Conservation (phyloP, 2,329 filamentous ascomycete genomes). For the Beauveria australis region DNA sequence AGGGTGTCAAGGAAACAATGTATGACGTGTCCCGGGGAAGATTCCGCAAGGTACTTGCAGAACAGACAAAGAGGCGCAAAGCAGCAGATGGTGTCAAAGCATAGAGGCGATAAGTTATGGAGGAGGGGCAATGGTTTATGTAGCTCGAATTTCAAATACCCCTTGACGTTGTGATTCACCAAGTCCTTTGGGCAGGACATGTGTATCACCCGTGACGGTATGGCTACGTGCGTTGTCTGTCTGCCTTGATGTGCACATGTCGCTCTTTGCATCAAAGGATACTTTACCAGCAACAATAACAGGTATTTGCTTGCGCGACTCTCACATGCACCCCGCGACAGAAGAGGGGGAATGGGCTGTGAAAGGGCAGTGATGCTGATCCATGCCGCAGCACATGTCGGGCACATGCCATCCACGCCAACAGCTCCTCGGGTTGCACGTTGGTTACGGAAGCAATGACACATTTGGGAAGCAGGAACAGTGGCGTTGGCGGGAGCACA, state of each 20-base stretch:
- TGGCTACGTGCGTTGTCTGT: too few species aligned
- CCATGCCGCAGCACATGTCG: not conserved
- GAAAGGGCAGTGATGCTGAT: not conserved
- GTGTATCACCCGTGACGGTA: too few species aligned
- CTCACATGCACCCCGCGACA: constrained; percentile 1
- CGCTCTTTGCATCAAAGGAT: not conserved
- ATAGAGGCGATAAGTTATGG: not conserved
- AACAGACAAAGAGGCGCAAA: constrained; percentile 14
- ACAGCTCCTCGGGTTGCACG: not conserved
- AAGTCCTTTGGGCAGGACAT: too few species aligned
- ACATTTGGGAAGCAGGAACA: not conserved
- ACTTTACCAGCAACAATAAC: too few species aligned
- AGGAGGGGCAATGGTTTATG: too few species aligned
- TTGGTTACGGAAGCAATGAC: not conserved
- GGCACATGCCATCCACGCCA: not conserved
- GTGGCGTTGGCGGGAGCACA: not conserved
- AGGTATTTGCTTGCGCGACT: not conserved
- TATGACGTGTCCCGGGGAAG: constrained; percentile 17
- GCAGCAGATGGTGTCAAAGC: not conserved
- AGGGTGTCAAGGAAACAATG: constrained; percentile 24
- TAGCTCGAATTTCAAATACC: too few species aligned
- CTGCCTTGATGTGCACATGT: too few species aligned
- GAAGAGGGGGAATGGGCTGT: not conserved
- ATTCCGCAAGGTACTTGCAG: constrained; percentile 18
- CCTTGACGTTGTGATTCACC: too few species aligned